These are phyloP conservation scores for Russula sp. DNA, from an alignment of 768 basidiomycete species.

Conservation along the genomic window DNA sequence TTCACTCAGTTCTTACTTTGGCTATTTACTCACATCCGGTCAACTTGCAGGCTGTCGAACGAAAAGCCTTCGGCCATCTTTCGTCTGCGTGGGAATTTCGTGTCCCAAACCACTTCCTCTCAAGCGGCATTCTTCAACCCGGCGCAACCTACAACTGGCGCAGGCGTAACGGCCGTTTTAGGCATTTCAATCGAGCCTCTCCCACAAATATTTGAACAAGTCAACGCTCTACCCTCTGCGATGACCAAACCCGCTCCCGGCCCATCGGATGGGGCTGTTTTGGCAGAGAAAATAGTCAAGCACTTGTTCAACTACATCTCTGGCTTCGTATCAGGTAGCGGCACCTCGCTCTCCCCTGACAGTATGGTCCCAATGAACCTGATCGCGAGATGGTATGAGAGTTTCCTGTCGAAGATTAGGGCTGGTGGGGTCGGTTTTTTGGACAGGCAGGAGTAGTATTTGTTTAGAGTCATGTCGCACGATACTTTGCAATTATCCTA, in stretches of 20 bases:
- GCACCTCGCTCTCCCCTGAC: conserved; percentile 47
- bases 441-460: conserved; percentile 41
- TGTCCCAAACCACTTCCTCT: conserved; percentile 36
- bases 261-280: conserved; percentile 46
- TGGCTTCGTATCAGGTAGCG: conserved; percentile 48
- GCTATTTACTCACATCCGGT: neutral
- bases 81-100: conserved; percentile 67
- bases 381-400: conserved; percentile 71
- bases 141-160: conserved; percentile 31
- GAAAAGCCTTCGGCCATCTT: conserved; percentile 90
- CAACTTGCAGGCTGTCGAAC: conserved; percentile 68
- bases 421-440: conserved; percentile 61
- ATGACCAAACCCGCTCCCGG: conserved; percentile 34
- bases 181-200: conserved; percentile 82
- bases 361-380: conserved; percentile 59
- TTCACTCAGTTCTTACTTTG: neutral
- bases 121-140: conserved; percentile 37
- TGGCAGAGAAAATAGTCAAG: conserved; percentile 69
- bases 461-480: neutral
- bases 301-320: conserved; percentile 75
- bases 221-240: conserved; percentile 45
- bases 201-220: conserved; percentile 54
- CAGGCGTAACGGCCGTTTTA: conserved; percentile 61
- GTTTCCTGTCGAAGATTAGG: conserved; percentile 55
- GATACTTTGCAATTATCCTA: too few relatives aligned